Evolutionary conservation across 768 basidiomycete species (phyloP), one percentile per base, ranked within the genome.

Genomic region (Russula sp.): DNA sequence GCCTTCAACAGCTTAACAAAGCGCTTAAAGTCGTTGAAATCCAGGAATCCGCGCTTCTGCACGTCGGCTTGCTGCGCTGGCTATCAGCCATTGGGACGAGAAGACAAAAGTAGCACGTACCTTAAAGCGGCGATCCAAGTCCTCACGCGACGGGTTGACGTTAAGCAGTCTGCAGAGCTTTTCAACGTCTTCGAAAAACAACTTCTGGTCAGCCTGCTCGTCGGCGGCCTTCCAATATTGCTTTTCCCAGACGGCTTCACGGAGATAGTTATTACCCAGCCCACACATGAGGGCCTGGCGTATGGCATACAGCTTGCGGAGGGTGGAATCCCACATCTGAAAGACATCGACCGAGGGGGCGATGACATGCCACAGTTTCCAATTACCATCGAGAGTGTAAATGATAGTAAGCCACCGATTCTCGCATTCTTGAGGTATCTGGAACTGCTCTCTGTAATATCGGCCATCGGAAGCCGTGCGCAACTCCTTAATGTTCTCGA

Each of bases 401-500:
- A 94, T 84, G 72, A 91, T 84, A 0, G 93, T 91, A 66, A 96
- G 81, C 91, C 92, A 96, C 20, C 86, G 80, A 44, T 82, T 77
- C 68, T 89, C 86, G 61, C 80, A 79, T 56, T 84, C 81, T 53
- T 78, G 74, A 0, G 88, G 77, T 45, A 85, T 78, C 69, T 84
- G 82, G 75, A 88, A 87, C 68, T 86, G 85, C 53, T 83, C 79
- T 57, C 87, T 84, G 70, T 91, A 87, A 72, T 87, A 85, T 20
- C 81, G 78, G 1, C 88, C 85, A 37, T 91, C 85, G 5, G 80
- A 70, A 14, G 87, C 89, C 0, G 85, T 80, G 16, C 94, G 87
- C 35, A 97, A 81, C 71, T 96, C 94, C 59, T 91, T 89, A 73
- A 97, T 90, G 67, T 83, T 81, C 71, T 91, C 91, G 69, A 97